Base-by-base conservation (phyloP, 2,329 filamentous ascomycete genomes). In the Zymoseptoria pseudotritici region DNA sequence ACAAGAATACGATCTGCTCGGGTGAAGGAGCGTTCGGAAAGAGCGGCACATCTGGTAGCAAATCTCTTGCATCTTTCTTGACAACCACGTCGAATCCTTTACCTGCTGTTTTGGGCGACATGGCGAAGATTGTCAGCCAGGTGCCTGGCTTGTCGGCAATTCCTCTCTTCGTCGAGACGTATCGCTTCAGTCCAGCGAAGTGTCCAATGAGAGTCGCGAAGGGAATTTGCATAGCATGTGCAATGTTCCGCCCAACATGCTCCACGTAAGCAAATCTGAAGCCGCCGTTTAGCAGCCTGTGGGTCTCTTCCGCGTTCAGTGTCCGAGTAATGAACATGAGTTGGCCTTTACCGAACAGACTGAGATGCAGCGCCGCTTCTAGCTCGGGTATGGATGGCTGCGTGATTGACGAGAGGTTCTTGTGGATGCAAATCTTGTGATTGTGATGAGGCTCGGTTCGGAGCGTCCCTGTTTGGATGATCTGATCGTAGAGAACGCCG, bases 251-350 rank as follows among this genome's bases (percentile, higher is more conserved):
- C 11, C 84, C 81, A 26, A 96, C 86, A 62, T 91, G 85, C 58
- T 82, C 81, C 11, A 86, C 75, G 36, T 84, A 81, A 2, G 88
- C 88, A 67, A 96, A 96, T n/a, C 88, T 84, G 72, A 86, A 95
- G 1, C 91, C 91, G 10, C 83, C 78, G 1, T 89, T 84, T 63
- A 87, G 82, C 13, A 96, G 79, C 26, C 82, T 81, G 56, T 83
- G 80, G 0, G 83, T 79, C 42, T 91, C 88, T 0, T 80, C 77
- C 36, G 78, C 78, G 36, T 80, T 78, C 1, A 88, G 79, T 51
- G 81, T 81, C 10, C 86, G 87, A 5, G 91, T 87, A 9, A 95
- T 81, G 67, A 95, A 91, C 72, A 96, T 83, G 53, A 95, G 80
- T 57, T 92, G 90, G 0, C 91, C 91, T 61, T 85, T 86, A 3